phyloP scores from a whole-genome alignment of 1,284 basidiomycete genomes.

The Anthracocystis walkeri region DNA sequence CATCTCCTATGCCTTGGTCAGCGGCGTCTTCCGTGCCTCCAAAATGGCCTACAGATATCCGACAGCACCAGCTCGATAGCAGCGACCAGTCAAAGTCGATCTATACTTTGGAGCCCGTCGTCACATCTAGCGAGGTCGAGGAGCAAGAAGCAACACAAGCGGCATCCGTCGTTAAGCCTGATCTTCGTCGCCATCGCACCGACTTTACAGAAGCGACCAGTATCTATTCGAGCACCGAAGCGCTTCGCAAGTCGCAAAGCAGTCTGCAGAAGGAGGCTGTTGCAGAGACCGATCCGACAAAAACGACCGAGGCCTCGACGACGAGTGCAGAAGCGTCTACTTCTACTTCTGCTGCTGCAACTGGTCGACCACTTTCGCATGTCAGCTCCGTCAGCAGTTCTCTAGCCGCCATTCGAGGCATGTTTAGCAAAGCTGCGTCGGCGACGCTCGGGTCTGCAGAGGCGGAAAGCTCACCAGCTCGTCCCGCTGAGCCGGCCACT shows the following conservation, averaged over 20 bases:
- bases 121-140: conserved; percentile 22
- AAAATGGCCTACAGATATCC: conserved; percentile 27
- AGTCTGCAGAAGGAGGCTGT: conserved; percentile 31
- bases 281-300: conserved; percentile 6
- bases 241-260: conserved; percentile 18
- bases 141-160: background rate
- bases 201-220: conserved; percentile 49
- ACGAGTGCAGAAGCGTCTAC: conserved; percentile 8
- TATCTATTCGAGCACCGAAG: conserved; percentile 41
- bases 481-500: background rate
- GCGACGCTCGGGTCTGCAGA: conserved; percentile 9
- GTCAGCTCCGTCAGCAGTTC: conserved; percentile 33
- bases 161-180: conserved; percentile 18
- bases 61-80: conserved; percentile 8
- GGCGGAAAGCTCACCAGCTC: conserved; percentile 5
- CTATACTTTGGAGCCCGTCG: conserved; percentile 31
- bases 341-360: conserved; percentile 1
- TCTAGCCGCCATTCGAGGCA: conserved; percentile 34
- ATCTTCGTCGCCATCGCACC: conserved; percentile 28
- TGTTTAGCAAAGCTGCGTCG: conserved; percentile 32
- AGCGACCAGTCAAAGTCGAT: background rate
- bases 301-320: background rate
- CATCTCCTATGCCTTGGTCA: conserved; percentile 35
- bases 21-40: conserved; percentile 22
- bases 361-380: conserved; percentile 30